Evolutionary conservation across 2,329 filamentous ascomycete genomes (phyloP), one percentile per base, ranked within the genome.

Genomic region (Dothistroma septosporum): DNA sequence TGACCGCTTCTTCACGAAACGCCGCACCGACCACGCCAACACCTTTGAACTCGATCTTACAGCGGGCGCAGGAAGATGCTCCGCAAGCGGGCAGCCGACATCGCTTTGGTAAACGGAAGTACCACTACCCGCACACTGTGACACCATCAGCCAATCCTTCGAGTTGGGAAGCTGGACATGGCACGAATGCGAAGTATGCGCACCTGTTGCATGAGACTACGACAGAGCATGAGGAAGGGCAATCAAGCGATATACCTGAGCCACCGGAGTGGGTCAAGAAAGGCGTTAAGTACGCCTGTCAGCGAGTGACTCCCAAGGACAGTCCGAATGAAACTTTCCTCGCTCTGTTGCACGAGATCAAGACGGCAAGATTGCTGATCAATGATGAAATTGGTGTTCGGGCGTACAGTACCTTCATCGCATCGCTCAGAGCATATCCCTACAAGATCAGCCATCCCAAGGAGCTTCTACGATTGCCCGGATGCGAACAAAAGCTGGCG

Each of bases 401-500:
- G 53, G 92, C 93, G 0, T 97, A 97, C 72, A 92, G 89, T 32
- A 92, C 89, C 1, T 87, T 89, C 12, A 96, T 97, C 65, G 91
- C 94, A 6, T 79, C 90, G 0, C 75, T 99, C 19, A 85, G 90
- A 3, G 90, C 93, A 0, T 97, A 97, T 69, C 91, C 92, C 0
- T 76, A 85, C 68, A 74, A 72, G 46, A 72, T 89, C 61, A 76
- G 72, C 21, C 77, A 75, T 21, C 70, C 74, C 1, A 67, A 71
- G 5, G 80, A 81, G 65, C 70, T 83, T 11, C 52, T 75, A 10
- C 68, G 69, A 1, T 77, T 99, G 0, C 92, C 92, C 0, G 90
- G 91, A 0, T 97, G 92, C 71, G 87, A 92, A 47, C 77, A 79
- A 50, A 97, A 94, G 73, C 89, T 94, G 44, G 89, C 88, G 0